A percentile compares a stretch with the other conserved stretches of the same genome.
Conservation (phyloP, 768 basidiomycete species). For the Suillus variegatus region DNA sequence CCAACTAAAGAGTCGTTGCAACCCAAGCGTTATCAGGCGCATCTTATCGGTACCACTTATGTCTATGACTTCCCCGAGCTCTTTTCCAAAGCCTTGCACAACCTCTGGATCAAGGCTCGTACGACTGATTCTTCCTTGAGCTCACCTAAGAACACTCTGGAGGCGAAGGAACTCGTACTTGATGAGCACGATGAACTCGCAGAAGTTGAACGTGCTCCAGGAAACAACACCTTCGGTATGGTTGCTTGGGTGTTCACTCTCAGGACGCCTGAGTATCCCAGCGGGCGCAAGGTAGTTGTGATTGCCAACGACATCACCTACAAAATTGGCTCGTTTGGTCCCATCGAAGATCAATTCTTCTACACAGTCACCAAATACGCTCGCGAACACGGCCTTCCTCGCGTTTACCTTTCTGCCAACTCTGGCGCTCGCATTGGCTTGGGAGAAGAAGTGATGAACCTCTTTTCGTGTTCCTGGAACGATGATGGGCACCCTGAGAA, state of each 20-base stretch:
- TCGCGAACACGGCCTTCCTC: slow-evolving; percentile 82
- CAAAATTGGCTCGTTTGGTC: slow-evolving; percentile 98
- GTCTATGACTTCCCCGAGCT: slow-evolving; percentile 99
- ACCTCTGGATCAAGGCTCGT: slow-evolving; percentile 83
- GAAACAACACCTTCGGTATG: slow-evolving; percentile 96
- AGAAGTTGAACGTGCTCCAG: slow-evolving; percentile 90
- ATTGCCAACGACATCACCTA: slow-evolving; percentile 98
- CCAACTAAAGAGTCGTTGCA: slow-evolving; percentile 98
- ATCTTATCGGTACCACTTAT: slow-evolving; percentile 97
- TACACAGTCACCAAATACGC: slow-evolving; percentile 94
- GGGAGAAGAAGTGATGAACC: slow-evolving; percentile 85
- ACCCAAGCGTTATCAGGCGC: slow-evolving; percentile 98
- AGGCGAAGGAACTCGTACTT: slow-evolving; percentile 87
- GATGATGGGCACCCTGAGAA: slow-evolving; percentile 84
- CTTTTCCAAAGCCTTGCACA: slow-evolving; percentile 95
- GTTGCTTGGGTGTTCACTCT: slow-evolving; percentile 96
- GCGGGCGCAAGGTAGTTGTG: slow-evolving; percentile 84
- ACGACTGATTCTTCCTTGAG: slow-evolving; percentile 62
- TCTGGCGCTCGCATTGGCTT: slow-evolving; percentile 97
- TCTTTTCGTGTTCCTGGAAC: slow-evolving; percentile 94
- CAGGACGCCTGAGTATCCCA: slow-evolving; percentile 88
- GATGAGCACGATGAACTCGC: slow-evolving; percentile 91
- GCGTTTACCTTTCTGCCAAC: slow-evolving; percentile 98
- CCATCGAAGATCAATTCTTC: slow-evolving; percentile 95
- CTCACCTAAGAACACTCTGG: slow-evolving; percentile 76